Evolutionary conservation across 2,329 filamentous ascomycete genomes (phyloP), one percentile per base, ranked within the genome.

Genomic region (Aschersonia sp.): DNA sequence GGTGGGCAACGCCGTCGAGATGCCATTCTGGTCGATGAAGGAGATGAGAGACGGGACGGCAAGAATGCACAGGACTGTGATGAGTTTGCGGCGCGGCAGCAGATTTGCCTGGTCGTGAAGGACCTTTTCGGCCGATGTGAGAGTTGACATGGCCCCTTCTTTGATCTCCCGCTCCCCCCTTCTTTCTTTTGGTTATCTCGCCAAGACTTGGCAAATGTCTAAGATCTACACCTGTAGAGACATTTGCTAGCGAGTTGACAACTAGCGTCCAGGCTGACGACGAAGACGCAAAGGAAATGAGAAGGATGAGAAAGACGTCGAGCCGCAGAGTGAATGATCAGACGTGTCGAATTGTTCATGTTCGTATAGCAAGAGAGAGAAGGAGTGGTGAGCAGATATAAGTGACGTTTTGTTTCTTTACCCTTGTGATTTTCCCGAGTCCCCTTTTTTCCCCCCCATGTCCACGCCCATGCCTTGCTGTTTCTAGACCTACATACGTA

Each of bases 51-150:
- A 61, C 0, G 73, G 71, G 10, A 73, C 61, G 1, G 76, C 67
- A 9, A 81, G 62, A 3, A 69, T 69, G 5, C 60, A 58, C 50
- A 80, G 77, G 43, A 78, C 74, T 42, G 69, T 54, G 9, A 76
- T 47, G 4, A 76, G 61, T 52, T 77, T 65, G 7, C 61, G 63
- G 40, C 66, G 68, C 0, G 75, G 74, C 2, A 81, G 65, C 20
- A 79, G 67, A 50, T 80, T 76, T 6, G 70, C 77, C 56, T 80
- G 76, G 54, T 78, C 72, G 56, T 73, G 69, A 41, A 74, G 61
- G 9, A 64, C 63, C 53, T 62, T 65, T 52, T 74, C 71, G 43
- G 69, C 69, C 30, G 49, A 42, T 5, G 50, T 41, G 4, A 54
- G 40, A 40, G 7, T 45, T 31, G 58, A 51, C 43, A 35, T 38